A percentile compares a stretch with the other conserved stretches of the same genome.
Evolutionary conservation across 192 early-diverging fungal genomes (phyloP).

Genomic region (Coemansia sp.): DNA sequence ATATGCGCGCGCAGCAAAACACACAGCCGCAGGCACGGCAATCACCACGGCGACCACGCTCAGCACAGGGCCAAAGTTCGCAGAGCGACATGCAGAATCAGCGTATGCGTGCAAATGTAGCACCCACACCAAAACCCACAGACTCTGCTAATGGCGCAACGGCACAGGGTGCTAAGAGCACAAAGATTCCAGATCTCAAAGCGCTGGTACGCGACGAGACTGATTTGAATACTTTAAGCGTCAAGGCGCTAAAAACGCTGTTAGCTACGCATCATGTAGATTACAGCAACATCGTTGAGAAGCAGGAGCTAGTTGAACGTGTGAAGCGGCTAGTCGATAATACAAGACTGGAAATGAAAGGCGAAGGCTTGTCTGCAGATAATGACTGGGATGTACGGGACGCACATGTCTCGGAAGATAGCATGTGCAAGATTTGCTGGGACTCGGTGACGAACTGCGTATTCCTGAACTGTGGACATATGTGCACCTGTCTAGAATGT

Average conservation of each 20-base stretch:
- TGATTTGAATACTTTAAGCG: constrained; percentile 58
- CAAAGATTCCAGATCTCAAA: constrained; percentile 18
- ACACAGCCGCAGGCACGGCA: constrained; percentile 12
- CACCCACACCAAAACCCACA: not conserved
- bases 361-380: constrained; percentile 29
- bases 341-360: constrained; percentile 54
- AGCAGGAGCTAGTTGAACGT: constrained; percentile 66
- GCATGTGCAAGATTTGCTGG: constrained; percentile 81
- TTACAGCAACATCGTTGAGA: constrained; percentile 69
- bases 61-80: constrained; percentile 12
- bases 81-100: not conserved
- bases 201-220: constrained; percentile 49
- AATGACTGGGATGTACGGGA: constrained; percentile 10
- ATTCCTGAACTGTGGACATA: constrained; percentile 83
- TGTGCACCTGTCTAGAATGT: constrained; percentile 80
- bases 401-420: constrained; percentile 55
- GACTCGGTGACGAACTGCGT: constrained; percentile 79
- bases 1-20: constrained; percentile 7
- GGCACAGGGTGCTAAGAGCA: not conserved
- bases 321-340: constrained; percentile 67
- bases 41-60: constrained; percentile 21
- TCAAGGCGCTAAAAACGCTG: constrained; percentile 68
- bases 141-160: not conserved
- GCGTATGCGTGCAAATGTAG: not conserved
- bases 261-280: constrained; percentile 66